A percentile compares a stretch with the other conserved stretches of the same genome.
Conservation (phyloP, 2,329 filamentous ascomycete species). For the Aaosphaeria arxii region DNA sequence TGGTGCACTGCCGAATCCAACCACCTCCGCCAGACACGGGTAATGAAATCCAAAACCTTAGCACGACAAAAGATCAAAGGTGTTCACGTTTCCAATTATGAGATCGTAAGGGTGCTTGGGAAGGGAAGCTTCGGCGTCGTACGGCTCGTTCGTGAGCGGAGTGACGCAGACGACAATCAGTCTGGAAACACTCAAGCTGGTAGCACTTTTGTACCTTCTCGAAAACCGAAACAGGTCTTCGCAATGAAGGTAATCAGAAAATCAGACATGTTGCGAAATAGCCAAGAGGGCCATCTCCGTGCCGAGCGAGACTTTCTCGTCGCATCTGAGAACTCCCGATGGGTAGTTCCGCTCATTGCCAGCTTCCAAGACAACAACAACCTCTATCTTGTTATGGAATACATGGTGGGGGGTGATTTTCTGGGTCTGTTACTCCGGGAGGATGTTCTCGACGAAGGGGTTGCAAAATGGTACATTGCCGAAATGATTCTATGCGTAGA, state of each 20-base stretch:
- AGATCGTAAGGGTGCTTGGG: slow-evolving; percentile 77
- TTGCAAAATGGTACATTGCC: slow-evolving; percentile 83
- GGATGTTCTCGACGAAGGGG: slow-evolving; percentile 73
- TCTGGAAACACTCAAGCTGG: slow-evolving; percentile 2
- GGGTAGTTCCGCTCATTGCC: slow-evolving; percentile 83
- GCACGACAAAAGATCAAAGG: slow-evolving; percentile 47
- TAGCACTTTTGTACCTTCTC: background rate
- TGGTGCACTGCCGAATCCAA: slow-evolving; percentile 69
- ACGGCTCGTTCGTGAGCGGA: slow-evolving; percentile 71
- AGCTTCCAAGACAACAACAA: slow-evolving; percentile 85
- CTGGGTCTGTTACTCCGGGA: slow-evolving; percentile 81
- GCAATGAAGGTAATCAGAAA: slow-evolving; percentile 98
- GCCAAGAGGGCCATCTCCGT: slow-evolving; percentile 87
- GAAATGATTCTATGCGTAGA: slow-evolving; percentile 97
- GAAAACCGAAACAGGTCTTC: slow-evolving; percentile 61
- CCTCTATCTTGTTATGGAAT: slow-evolving; percentile 95
- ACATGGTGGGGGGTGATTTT: slow-evolving; percentile 96
- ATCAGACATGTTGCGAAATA: slow-evolving; percentile 84
- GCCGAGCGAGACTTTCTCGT: slow-evolving; percentile 92
- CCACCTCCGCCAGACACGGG: slow-evolving; percentile 70
- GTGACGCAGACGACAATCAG: background rate
- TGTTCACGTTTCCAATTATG: slow-evolving; percentile 64
- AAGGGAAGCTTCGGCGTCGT: slow-evolving; percentile 96
- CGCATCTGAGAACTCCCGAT: slow-evolving; percentile 79
- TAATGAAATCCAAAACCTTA: slow-evolving; percentile 62